phyloP scores from a whole-genome alignment of 305 asterid species.

The Stenogyne calaminthoides region DNA sequence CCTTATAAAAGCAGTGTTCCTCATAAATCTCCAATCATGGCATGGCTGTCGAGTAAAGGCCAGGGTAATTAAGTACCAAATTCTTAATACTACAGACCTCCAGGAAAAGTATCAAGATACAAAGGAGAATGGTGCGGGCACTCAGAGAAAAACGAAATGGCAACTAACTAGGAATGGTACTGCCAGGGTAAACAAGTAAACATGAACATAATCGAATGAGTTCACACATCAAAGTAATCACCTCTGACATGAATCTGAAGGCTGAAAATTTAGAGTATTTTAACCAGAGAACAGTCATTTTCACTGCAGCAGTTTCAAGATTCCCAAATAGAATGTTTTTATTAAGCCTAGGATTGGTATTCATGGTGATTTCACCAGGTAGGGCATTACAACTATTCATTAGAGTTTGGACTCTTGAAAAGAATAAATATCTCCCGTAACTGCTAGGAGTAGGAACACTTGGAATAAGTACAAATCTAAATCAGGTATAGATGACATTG shows the following conservation, averaged over 20 bases:
- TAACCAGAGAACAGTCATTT: background rate
- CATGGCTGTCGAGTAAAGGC: background rate
- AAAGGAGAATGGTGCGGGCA: background rate
- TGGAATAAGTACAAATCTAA: background rate
- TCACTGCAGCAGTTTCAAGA: background rate
- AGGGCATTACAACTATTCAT: background rate
- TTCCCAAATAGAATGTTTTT: background rate
- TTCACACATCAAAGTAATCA: slow-evolving; percentile 11
- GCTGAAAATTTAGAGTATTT: background rate
- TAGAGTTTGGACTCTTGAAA: background rate
- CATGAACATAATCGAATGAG: background rate
- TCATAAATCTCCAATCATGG: background rate
- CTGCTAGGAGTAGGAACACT: background rate
- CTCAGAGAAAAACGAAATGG: background rate
- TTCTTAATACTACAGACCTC: background rate
- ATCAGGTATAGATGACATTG: background rate
- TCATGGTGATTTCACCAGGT: background rate
- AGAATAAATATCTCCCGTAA: background rate
- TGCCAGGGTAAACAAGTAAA: background rate
- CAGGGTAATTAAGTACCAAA: background rate
- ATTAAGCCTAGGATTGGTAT: background rate
- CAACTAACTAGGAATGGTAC: background rate
- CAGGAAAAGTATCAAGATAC: background rate
- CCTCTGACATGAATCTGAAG: slow-evolving; percentile 8
- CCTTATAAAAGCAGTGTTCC: background rate